phyloP scores from a whole-genome alignment of 1,284 basidiomycete species.

The Leccinum pachyderme region DNA sequence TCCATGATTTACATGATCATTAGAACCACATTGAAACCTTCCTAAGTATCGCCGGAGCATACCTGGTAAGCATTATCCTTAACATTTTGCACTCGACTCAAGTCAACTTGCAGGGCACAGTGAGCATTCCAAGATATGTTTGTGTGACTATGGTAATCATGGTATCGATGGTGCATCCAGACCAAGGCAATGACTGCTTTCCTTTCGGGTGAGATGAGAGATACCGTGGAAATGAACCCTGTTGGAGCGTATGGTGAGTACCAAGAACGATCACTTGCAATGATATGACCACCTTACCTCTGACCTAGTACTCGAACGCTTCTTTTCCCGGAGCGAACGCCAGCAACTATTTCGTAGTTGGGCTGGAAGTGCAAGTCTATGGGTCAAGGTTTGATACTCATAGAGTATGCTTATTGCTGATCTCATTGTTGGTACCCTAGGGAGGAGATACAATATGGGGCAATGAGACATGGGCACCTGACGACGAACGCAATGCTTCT shows the following conservation, averaged over 20 bases:
- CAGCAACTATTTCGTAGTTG: slow-evolving; percentile 92
- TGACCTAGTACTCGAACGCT: slow-evolving; percentile 67
- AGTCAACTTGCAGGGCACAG: slow-evolving; percentile 55
- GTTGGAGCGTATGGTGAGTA: slow-evolving; percentile 74
- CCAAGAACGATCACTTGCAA: not conserved
- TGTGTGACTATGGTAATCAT: not conserved
- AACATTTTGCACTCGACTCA: slow-evolving; percentile 3
- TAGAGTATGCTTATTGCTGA: not conserved
- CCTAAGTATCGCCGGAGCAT: slow-evolving; percentile 84
- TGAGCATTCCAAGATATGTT: slow-evolving; percentile 37
- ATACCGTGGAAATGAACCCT: slow-evolving; percentile 91
- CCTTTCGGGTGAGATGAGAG: slow-evolving; percentile 92
- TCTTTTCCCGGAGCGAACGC: slow-evolving; percentile 90
- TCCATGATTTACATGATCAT: not conserved
- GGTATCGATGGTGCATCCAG: slow-evolving; percentile 37
- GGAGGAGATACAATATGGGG: slow-evolving; percentile 95
- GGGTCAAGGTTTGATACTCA: slow-evolving; percentile 67
- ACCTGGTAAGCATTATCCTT: slow-evolving; percentile 55
- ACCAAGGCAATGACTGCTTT: slow-evolving; percentile 96
- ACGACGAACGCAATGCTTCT: slow-evolving; percentile 64
- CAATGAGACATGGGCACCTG: slow-evolving; percentile 67
- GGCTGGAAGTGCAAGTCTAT: slow-evolving; percentile 93
- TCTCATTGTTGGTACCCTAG: slow-evolving; percentile 37
- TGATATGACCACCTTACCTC: not conserved
- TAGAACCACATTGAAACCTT: slow-evolving; percentile 77